Evolutionary conservation across 2,329 filamentous ascomycete species (phyloP).

Genomic region (Fonsecaea multimorphosa): DNA sequence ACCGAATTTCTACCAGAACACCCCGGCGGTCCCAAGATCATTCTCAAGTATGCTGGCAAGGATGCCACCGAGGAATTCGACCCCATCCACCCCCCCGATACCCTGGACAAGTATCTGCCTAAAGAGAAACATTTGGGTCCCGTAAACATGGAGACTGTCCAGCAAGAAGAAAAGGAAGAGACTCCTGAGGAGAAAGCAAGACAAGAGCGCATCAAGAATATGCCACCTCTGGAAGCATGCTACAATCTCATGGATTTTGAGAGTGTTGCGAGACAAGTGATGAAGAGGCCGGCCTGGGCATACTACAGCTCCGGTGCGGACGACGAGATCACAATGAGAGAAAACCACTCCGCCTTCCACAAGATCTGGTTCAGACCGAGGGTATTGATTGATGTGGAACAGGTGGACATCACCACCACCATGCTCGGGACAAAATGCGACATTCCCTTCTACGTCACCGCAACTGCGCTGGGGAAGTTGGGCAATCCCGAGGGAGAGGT

Average conservation of each 20-base stretch:
- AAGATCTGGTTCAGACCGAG: slow-evolving; percentile 96
- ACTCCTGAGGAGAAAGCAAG: slow-evolving; percentile 76
- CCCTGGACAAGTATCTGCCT: slow-evolving; percentile 80
- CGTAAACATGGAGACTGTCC: slow-evolving; percentile 76
- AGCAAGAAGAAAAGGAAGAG: slow-evolving; percentile 56
- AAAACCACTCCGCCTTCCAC: slow-evolving; percentile 95
- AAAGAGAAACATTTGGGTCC: slow-evolving; percentile 84
- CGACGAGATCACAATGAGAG: slow-evolving; percentile 91
- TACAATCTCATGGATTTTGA: slow-evolving; percentile 97
- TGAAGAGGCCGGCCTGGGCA: slow-evolving; percentile 97
- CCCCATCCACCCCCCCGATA: slow-evolving; percentile 87
- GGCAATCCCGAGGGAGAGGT: slow-evolving; percentile 91
- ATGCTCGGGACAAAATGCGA: slow-evolving; percentile 88
- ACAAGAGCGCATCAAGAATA: slow-evolving; percentile 73
- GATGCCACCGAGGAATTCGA: slow-evolving; percentile 93
- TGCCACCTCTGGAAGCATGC: slow-evolving; percentile 83
- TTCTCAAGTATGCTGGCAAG: slow-evolving; percentile 94
- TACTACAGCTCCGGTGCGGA: slow-evolving; percentile 96
- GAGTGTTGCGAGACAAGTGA: slow-evolving; percentile 82
- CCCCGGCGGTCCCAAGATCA: slow-evolving; percentile 88
- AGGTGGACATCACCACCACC: slow-evolving; percentile 83
- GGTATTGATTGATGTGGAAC: slow-evolving; percentile 85
- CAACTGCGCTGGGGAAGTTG: slow-evolving; percentile 92
- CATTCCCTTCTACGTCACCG: slow-evolving; percentile 95
- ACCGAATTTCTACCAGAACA: slow-evolving; percentile 90